Conservation (phyloP, 164 flowering plant genomes). For the Nymphaea colorata region DNA sequence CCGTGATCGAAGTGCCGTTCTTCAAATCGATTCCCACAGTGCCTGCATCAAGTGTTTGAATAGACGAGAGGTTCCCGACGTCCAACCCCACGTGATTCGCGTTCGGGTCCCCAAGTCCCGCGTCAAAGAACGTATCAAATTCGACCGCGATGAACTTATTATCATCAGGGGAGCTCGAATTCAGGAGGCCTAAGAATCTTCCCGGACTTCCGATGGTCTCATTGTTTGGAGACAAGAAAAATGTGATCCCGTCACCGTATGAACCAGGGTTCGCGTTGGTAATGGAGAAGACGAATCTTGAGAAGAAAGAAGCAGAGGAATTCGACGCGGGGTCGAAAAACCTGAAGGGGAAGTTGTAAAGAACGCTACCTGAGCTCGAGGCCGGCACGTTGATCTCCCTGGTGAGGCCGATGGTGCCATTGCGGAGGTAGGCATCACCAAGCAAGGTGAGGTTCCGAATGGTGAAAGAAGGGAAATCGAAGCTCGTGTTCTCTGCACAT, state of each 20-base stretch:
- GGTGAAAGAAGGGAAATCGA: constrained; percentile 46
- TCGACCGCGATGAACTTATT: constrained; percentile 64
- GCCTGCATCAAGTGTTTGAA: constrained; percentile 34
- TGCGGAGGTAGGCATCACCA: constrained; percentile 75
- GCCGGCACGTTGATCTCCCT: constrained; percentile 55
- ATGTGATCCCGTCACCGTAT: constrained; percentile 69
- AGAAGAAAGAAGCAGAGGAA: constrained; percentile 63
- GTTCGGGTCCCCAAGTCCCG: constrained; percentile 46
- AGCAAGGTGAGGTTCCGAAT: constrained; percentile 70
- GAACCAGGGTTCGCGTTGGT: constrained; percentile 40
- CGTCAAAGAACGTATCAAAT: constrained; percentile 60
- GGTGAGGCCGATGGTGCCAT: constrained; percentile 76
- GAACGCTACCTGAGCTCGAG: constrained; percentile 62
- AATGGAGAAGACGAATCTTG: constrained; percentile 61
- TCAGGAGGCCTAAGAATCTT: constrained; percentile 68
- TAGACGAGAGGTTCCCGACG: constrained; percentile 41
- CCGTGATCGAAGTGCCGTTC: constrained; percentile 57
- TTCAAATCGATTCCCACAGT: constrained; percentile 41
- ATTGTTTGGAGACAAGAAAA: constrained; percentile 57
- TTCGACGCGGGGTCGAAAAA: constrained; percentile 45
- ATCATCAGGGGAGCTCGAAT: constrained; percentile 37
- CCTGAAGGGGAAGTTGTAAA: constrained; percentile 47
- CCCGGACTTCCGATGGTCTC: constrained; percentile 63
- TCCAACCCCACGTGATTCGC: constrained; percentile 78
- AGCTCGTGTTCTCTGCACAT: constrained; percentile 16